Evolutionary conservation across 768 basidiomycete genomes (phyloP).

Genomic region (Naganishia friedmannii): DNA sequence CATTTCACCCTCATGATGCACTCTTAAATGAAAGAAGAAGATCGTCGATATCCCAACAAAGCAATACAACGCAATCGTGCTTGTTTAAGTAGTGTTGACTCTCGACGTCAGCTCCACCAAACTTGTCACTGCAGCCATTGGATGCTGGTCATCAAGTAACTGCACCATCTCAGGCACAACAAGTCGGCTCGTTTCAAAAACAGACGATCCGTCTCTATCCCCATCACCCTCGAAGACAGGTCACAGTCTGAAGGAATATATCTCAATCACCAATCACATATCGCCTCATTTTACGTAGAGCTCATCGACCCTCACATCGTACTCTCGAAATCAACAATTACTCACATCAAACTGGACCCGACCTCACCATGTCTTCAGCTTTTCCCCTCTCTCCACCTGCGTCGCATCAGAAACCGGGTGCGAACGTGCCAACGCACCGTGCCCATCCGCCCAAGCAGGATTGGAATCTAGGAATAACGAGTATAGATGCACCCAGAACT

Average conservation of each 20-base stretch:
- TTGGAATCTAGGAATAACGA: not conserved
- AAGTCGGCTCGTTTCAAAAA: not conserved
- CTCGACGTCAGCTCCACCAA: not conserved
- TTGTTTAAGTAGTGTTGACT: not conserved
- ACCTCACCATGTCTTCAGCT: not conserved
- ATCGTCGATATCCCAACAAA: too few relatives aligned
- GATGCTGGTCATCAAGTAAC: slow-evolving; percentile 20
- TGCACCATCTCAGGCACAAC: not conserved
- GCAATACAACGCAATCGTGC: not conserved
- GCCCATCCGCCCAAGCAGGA: slow-evolving; percentile 14
- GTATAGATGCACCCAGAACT: slow-evolving; percentile 24
- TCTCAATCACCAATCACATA: not conserved
- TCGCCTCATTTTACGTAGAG: not conserved
- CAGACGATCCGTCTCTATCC: not conserved
- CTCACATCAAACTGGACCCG: not conserved
- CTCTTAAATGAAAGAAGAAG: too few relatives aligned
- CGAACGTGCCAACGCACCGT: not conserved
- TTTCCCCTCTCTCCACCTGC: slow-evolving; percentile 20
- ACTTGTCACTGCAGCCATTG: not conserved
- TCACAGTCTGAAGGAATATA: slow-evolving; percentile 21
- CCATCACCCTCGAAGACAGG: slow-evolving; percentile 1
- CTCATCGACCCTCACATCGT: slow-evolving; percentile 13
- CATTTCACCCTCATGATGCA: slow-evolving; percentile 6
- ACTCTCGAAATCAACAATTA: not conserved
- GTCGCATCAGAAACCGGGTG: slow-evolving; percentile 11